A percentile compares a stretch with the other conserved stretches of the same genome.
phyloP scores from a whole-genome alignment of 768 basidiomycete genomes.

The Termitomyces sp. region DNA sequence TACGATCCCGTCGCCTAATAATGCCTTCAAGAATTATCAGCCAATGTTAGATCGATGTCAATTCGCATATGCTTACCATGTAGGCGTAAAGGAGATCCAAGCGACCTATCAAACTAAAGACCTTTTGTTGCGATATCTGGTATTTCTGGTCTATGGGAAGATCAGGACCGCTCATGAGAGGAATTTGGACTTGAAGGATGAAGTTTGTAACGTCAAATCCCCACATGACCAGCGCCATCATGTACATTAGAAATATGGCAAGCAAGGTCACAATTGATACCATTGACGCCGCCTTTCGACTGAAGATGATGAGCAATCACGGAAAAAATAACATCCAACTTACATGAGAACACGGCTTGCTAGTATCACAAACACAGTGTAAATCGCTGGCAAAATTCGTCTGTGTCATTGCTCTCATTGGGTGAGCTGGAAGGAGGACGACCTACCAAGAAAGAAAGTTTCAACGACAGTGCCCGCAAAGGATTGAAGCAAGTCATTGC shows the following conservation, averaged over 20 bases:
- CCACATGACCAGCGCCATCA: conserved; percentile 2
- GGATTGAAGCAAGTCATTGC: too few relatives aligned
- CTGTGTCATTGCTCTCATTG: neutral
- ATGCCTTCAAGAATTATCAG: neutral
- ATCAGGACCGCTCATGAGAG: neutral
- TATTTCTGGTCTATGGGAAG: neutral
- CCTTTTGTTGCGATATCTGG: neutral
- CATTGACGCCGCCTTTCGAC: neutral
- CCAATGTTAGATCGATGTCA: too few relatives aligned
- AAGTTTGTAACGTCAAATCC: conserved; percentile 7
- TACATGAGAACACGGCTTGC: neutral
- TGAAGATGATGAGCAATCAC: neutral
- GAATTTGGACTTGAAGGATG: neutral
- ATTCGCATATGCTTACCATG: neutral
- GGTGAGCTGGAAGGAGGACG: too few relatives aligned
- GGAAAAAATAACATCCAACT: neutral
- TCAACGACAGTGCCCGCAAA: neutral
- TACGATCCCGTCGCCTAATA: conserved; percentile 3
- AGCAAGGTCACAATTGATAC: neutral
- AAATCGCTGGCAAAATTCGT: neutral
- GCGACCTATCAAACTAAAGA: neutral
- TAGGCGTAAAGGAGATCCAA: conserved; percentile 4
- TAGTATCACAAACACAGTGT: neutral
- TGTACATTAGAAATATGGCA: conserved; percentile 1
- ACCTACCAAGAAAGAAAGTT: neutral